Evolutionary conservation across 805 yeast genomes (phyloP), one percentile per base, ranked within the genome.

Genomic region (Cyberlindnera amylophila): DNA sequence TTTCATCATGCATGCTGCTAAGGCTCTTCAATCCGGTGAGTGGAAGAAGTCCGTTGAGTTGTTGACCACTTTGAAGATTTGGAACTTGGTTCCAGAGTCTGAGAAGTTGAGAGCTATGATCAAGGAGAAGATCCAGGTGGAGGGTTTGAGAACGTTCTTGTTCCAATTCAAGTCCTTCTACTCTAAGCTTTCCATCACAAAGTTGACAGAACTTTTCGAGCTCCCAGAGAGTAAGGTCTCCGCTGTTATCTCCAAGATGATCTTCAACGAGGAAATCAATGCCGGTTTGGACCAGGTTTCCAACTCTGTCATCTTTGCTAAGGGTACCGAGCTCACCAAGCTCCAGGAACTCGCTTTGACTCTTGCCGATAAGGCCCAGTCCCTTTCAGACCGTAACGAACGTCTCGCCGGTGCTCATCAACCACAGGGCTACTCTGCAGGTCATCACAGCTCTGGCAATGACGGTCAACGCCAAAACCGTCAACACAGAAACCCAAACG

Each of bases 61-160:
- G 59, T 76, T 93, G 55, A 71, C 77, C 31, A 72, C 86, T 21
- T 82, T 91, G 63, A 84, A 84, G 70, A 81, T 86, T 56, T 93
- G 98, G 98, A 76, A 77, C 50, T 73, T 89, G 64, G 72, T 87
- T 64, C 79, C 87, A 46, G 81, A 86, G 53, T 63, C 79, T 42
- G 87, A 78, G 38, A 66, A 72, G 37, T 75, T 87, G 61, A 81
- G 80, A 67, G 66, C 66, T n/a, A 79, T 86, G 82, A 74, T 93
- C 58, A 75, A 75, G 53, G 75, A 74, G 51, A 86, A 86, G 68
- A 75, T 95, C 56, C 95, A 93, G 71, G 70, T 80, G 41, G 96
- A 88, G 66, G 95, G 96, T 36, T 75, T 93, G 60, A 81, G 96
- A 67, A 87, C 97, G n/a, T 93, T 86, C 65, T 72, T 93, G 51